Evolutionary conservation across 1,284 basidiomycete genomes (phyloP), one percentile per base, ranked within the genome.

Genomic region (Rhodofomes roseus): DNA sequence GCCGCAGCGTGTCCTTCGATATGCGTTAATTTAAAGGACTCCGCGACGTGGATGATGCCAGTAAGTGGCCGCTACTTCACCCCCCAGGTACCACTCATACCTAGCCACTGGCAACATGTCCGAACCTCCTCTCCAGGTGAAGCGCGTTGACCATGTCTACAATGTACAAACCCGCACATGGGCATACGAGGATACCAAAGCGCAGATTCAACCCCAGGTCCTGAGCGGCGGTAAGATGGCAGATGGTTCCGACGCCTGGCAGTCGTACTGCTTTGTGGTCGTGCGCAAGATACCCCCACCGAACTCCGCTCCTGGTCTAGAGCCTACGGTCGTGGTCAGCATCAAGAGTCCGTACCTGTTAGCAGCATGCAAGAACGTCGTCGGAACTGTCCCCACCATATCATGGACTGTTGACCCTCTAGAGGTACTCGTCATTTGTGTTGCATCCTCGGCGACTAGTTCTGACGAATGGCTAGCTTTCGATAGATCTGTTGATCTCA

Each of bases 141-240:
- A 84, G 68, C 80, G 81, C 2, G 77, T 85, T 39, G 83, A 84
- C 66, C 74, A 80, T 63, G 83, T 82, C 65, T 84, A 80, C 68
- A 83, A 80, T 65, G 72, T 74, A 59, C 83, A 82, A 82, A 74
- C 73, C 23, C 82, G 79, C 64, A 65, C 68, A 25, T 84, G 81
- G 82, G 84, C 81, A 69, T 85, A 84, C 65, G 62, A 81, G 78
- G 82, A 81, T 70, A 83, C 77, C 60, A 80, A 76, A 59, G 76
- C 81, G 1, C 79, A 78, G 56, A 75, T 82, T 54, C 74, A 73
- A 0, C 76, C 81, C 6, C 82, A 84, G 67, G 59, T 77, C 39
- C 77, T 77, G 46, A 59, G 63, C 16, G 44, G 65, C 20, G 60
- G 63, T 20, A 59, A 44, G 48, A 56, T 46, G 20, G 39, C 55